Percentiles rank a stretch among this genome's conserved stretches.
phyloP scores from a whole-genome alignment of 1,284 basidiomycete genomes.

The Leccinum proliferum region DNA sequence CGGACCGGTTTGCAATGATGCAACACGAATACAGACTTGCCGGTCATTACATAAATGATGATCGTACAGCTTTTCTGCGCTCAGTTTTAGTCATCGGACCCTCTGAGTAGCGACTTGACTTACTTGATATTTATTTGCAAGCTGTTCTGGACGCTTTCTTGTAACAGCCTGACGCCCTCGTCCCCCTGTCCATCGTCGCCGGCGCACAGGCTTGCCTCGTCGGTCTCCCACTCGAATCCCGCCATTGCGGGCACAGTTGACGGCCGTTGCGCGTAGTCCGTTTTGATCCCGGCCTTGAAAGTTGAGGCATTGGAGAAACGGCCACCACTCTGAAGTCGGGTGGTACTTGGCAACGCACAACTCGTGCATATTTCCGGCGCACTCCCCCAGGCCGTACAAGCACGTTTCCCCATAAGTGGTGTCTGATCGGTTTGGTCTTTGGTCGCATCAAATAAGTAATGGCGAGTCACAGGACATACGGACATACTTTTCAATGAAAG shows the following conservation, averaged over 20 bases:
- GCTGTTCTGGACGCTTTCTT: conserved; percentile 50
- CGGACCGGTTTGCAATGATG: conserved; percentile 44
- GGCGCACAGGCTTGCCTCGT: conserved; percentile 54
- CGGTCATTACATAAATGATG: conserved; percentile 53
- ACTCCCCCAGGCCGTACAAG: conserved; percentile 75
- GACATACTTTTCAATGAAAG: conserved; percentile 67
- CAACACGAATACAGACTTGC: conserved; percentile 66
- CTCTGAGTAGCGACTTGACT: conserved; percentile 19
- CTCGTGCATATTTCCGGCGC: conserved; percentile 84
- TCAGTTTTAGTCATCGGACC: conserved; percentile 7
- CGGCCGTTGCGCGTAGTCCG: conserved; percentile 60
- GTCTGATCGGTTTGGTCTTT: conserved; percentile 60
- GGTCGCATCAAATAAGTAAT: conserved; percentile 8
- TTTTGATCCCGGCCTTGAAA: conserved; percentile 33
- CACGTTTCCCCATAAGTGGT: conserved; percentile 70
- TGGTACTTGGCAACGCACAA: conserved; percentile 68
- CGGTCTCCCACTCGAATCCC: conserved; percentile 64
- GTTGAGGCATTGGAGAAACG: too few relatives aligned
- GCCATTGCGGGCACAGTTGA: conserved; percentile 61
- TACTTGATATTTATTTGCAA: conserved; percentile 52
- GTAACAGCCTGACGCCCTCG: conserved; percentile 59
- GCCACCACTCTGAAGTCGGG: conserved; percentile 56
- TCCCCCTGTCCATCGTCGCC: conserved; percentile 51
- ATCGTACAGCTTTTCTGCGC: conserved; percentile 76
- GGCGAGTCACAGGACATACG: not conserved